Conservation (phyloP, 148 eudicot genomes). For the Diospyros kaki region DNA sequence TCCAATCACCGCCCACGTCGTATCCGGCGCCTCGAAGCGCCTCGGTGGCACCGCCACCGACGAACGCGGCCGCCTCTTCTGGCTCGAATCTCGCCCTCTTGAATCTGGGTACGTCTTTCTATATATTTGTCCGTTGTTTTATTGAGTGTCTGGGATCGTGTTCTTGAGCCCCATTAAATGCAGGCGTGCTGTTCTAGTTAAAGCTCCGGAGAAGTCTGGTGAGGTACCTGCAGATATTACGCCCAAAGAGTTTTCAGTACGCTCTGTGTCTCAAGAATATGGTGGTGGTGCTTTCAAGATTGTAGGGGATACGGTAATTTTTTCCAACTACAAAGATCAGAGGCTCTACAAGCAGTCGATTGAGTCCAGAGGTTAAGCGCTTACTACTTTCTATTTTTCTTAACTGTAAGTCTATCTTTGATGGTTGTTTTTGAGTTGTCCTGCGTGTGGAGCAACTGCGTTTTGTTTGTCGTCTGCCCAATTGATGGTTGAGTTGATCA, state of each 20-base stretch:
- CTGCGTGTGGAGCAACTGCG: background rate
- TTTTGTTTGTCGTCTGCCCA: background rate
- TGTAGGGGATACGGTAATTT: conserved; percentile 43
- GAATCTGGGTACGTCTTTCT: conserved; percentile 62
- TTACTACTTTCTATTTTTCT: conserved; percentile 5
- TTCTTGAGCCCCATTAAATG: conserved; percentile 4
- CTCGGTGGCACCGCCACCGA: conserved; percentile 75
- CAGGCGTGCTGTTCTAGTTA: conserved; percentile 72
- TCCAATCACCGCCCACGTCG: conserved; percentile 76
- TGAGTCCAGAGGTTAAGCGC: conserved; percentile 36
- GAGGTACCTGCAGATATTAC: conserved; percentile 58
- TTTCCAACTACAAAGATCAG: conserved; percentile 72
- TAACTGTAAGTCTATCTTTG: background rate
- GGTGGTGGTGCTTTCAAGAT: conserved; percentile 90
- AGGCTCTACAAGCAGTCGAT: conserved; percentile 63
- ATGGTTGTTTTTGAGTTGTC: background rate
- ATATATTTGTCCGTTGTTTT: background rate
- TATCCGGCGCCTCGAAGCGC: conserved; percentile 67
- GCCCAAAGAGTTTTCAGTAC: conserved; percentile 70
- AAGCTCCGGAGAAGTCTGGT: conserved; percentile 42
- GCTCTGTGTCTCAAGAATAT: conserved; percentile 78
- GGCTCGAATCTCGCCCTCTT: conserved; percentile 80
- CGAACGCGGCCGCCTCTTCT: conserved; percentile 57
- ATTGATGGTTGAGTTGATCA: too few relatives aligned
- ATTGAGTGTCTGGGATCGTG: background rate